Evolutionary conservation across 2,329 filamentous ascomycete genomes (phyloP), one percentile per base, ranked within the genome.

Genomic region (Emericellopsis cladophorae): DNA sequence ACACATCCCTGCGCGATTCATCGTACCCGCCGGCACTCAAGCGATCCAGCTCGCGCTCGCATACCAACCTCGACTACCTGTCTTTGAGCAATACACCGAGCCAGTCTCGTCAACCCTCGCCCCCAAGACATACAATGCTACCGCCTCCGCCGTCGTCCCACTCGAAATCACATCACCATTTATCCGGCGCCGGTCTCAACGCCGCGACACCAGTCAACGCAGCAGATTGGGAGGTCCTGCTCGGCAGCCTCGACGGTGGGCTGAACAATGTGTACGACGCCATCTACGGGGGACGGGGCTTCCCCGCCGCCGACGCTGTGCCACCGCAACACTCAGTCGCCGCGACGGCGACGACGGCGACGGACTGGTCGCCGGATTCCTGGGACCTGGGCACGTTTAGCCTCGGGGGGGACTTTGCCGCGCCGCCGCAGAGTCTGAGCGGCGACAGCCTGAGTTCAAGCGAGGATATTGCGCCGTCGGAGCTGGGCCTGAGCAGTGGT

Each of bases 221-320:
- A 8, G 68, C 77, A 0, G 85, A 92, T 50, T 94, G 87, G 88
- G 87, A 94, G 57, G 77, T 81, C 2, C 69, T 94, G 1, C 70
- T 94, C 2, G 80, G 82, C 4, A 81, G 81, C 18, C 78, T 94
- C 56, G 87, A 94, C 50, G 79, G 79, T 31, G 85, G 85, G 1
- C 74, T 81, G 48, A 76, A 80, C 41, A 93, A 90, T 53, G 81
- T 93, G n/a, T 92, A 86, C 58, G 81, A 87, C 53, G 81, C 80
- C 33, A 86, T 87, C 42, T 88, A 88, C 49, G 84, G 83, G 31
- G 82, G 82, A 0, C 39, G 26, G 9, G 70, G 72, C 9, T 59
- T 65, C 45, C 63, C 61, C 4, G 56, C 70, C 26, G 62, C 68
- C 29, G 64, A 69, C 12, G 12, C 31, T 16, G 41, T 39, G 6